Evolutionary conservation across 73 alveolate species (phyloP).

Genomic region (Stentor roeselii): DNA sequence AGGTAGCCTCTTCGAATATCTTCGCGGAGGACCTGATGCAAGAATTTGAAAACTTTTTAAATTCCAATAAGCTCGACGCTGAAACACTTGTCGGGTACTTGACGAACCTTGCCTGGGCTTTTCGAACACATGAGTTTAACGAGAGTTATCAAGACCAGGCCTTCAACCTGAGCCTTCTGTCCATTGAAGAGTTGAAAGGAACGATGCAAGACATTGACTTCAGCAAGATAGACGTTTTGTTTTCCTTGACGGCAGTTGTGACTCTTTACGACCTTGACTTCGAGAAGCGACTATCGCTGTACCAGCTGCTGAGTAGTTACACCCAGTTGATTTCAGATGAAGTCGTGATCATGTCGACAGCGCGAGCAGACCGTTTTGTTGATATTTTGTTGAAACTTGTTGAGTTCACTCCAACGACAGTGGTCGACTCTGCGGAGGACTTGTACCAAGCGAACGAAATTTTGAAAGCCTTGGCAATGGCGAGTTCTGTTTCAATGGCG

Average conservation of each 20-base stretch:
- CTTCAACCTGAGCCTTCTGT: too few species aligned
- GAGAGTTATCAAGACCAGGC: background rate
- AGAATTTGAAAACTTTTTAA: background rate
- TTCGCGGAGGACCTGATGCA: background rate
- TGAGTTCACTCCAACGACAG: background rate
- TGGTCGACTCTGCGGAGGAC: background rate
- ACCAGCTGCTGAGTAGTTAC: background rate
- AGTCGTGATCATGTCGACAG: background rate
- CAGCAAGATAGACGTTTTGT: background rate
- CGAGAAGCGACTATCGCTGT: background rate
- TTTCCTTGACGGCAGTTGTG: background rate
- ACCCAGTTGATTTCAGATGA: background rate
- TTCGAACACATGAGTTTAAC: too few species aligned
- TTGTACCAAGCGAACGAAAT: background rate
- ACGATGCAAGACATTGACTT: background rate
- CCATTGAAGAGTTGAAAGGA: background rate
- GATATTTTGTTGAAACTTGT: background rate
- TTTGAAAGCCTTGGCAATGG: background rate
- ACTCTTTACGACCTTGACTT: background rate
- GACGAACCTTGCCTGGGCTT: background rate
- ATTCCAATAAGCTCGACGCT: background rate
- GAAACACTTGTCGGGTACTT: background rate
- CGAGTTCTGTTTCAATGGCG: background rate
- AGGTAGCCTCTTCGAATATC: background rate
- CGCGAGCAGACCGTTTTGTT: background rate